phyloP scores from a whole-genome alignment of 2,329 filamentous ascomycete species.

The Hypoxylon sp. region DNA sequence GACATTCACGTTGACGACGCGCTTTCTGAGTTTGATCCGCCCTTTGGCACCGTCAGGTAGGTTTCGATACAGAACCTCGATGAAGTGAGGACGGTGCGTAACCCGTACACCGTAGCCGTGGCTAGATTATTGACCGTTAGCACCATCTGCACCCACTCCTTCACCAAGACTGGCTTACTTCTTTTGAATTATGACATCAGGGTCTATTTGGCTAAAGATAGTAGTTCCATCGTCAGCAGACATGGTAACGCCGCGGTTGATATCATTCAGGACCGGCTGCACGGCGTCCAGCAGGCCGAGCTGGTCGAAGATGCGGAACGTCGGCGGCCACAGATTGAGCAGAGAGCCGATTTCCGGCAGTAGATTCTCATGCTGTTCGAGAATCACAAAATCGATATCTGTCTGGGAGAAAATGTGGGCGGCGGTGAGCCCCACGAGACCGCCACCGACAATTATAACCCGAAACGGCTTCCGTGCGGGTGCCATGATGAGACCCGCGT shows the following conservation, averaged over 20 bases:
- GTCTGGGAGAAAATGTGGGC: constrained; percentile 47
- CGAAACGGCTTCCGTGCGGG: constrained; percentile 42
- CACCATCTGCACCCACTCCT: not conserved
- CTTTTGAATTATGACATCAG: constrained; percentile 10
- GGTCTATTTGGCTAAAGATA: constrained; percentile 12
- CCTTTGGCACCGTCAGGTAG: constrained; percentile 40
- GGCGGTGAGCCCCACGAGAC: constrained; percentile 47
- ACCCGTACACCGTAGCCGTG: constrained; percentile 44
- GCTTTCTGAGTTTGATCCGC: constrained; percentile 41
- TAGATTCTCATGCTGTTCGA: constrained; percentile 45
- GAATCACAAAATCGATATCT: constrained; percentile 49
- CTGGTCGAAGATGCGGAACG: constrained; percentile 49
- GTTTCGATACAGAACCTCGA: constrained; percentile 42
- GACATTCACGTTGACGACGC: constrained; percentile 47
- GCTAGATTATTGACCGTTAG: constrained; percentile 28
- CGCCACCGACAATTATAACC: constrained; percentile 48
- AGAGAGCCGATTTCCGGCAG: constrained; percentile 43
- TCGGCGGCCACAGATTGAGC: constrained; percentile 45
- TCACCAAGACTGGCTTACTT: constrained; percentile 31
- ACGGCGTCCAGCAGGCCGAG: constrained; percentile 41
- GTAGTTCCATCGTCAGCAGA: constrained; percentile 34
- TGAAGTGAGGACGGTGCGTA: constrained; percentile 43
- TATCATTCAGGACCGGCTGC: constrained; percentile 18
- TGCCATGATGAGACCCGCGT: constrained; percentile 15
- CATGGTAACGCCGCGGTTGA: constrained; percentile 25